Base-by-base conservation (phyloP, 164 flowering plant species). In the Cinnamomum micranthum region DNA sequence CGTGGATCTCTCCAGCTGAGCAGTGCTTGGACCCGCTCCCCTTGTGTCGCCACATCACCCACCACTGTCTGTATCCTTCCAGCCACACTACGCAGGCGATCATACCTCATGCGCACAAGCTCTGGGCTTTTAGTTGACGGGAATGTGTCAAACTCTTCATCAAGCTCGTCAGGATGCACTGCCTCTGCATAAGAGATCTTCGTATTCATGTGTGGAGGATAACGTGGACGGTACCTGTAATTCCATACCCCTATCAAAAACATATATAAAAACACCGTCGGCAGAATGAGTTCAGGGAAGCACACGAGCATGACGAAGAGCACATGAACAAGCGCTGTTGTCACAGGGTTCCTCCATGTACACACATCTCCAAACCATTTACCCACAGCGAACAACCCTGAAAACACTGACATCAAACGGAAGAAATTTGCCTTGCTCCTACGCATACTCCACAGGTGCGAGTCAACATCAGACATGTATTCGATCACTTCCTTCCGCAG, bases 401-500 rank as follows among this genome's bases (percentile, higher is more conserved):
- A 87, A 79, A 94, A 91, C 62, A 94, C 90, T 0, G 90, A 75
- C 92, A 94, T 88, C 41, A 94, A 83, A 2, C 98, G 80, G 80
- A 90, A 89, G 80, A 94, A 94, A 71, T 92, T 94, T 4, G 97
- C 98, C 80, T 91, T 94, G 87, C 97, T 92, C n/a, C 91, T 75
- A 0, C 97, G 82, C 97, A 91, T 91, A 83, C 97, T 92, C 98
- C 98, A 94, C 12, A 94, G 83, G 82, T 94, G 98, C 0, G 97
- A 88, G 71, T 94, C 91, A 72, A 87, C 92, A 80, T 94, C 97
- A 47, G 97, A 91, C 98, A 94, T 91, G 83, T 92, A 94, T 74
- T 94, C 98, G 25, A 94, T 91, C 64, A 94, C 92, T 84, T 94
- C 98, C 79, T 85, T 92, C 63, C 97, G 83, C 3, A 94, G 88